These are phyloP conservation scores for Coemansia sp. DNA, from an alignment of 192 early-diverging fungal species.

Conservation along the genomic window DNA sequence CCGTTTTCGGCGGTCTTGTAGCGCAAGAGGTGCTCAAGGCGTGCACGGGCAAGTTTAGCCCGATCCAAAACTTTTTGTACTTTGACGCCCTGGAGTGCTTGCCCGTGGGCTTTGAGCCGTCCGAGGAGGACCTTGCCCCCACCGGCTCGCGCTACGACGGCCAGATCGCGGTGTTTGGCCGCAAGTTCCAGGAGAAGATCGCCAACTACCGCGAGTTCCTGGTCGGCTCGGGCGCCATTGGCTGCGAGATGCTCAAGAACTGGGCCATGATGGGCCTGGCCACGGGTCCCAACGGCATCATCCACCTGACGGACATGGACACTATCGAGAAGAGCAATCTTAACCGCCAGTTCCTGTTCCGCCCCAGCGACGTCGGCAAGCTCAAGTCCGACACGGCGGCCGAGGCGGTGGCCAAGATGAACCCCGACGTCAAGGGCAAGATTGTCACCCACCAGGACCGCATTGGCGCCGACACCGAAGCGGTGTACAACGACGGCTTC, in stretches of 20 bases:
- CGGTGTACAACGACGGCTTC: slow-evolving; percentile 87
- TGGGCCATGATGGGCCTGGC: slow-evolving; percentile 95
- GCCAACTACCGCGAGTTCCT: slow-evolving; percentile 88
- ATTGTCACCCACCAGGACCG: slow-evolving; percentile 83
- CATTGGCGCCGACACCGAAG: slow-evolving; percentile 93
- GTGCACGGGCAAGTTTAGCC: slow-evolving; percentile 94
- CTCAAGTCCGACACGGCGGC: slow-evolving; percentile 93
- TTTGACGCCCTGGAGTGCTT: slow-evolving; percentile 97
- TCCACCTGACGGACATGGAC: slow-evolving; percentile 98
- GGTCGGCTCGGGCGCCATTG: slow-evolving; percentile 98
- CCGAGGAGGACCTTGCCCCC: slow-evolving; percentile 74
- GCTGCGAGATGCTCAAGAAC: slow-evolving; percentile 99
- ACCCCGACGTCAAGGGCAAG: slow-evolving; percentile 72
- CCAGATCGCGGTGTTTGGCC: slow-evolving; percentile 94
- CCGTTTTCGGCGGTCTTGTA: slow-evolving; percentile 92
- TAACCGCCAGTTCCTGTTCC: slow-evolving; percentile 99
- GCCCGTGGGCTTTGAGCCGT: slow-evolving; percentile 61
- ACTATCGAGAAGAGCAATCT: slow-evolving; percentile 99
- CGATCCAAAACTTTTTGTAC: slow-evolving; percentile 89
- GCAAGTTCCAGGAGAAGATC: slow-evolving; percentile 83
- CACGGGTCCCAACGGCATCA: slow-evolving; percentile 74
- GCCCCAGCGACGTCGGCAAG: slow-evolving; percentile 78
- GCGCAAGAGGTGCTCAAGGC: slow-evolving; percentile 99
- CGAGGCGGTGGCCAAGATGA: slow-evolving; percentile 86
- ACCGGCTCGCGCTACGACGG: slow-evolving; percentile 91